Conservation (phyloP, 176 grass and related monocot genomes). For the Tuctoria greenei region DNA sequence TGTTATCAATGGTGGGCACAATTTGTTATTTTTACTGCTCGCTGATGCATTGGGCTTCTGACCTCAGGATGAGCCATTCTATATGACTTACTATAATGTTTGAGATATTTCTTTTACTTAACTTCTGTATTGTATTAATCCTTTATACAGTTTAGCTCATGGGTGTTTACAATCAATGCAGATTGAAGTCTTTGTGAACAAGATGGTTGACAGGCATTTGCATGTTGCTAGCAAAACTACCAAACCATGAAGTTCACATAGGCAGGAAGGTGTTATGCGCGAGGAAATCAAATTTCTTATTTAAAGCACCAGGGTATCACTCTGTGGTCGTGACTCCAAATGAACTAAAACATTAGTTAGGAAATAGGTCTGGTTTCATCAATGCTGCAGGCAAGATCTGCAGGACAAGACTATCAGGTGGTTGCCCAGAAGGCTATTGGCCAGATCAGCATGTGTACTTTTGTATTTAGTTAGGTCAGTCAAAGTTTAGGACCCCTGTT, state of each 20-base stretch:
- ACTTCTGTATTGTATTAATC: conserved; percentile 19
- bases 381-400: conserved; percentile 25
- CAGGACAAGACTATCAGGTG: conserved; percentile 5
- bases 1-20: conserved; percentile 27
- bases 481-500: conserved; percentile 40
- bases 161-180: conserved; percentile 51
- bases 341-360: conserved; percentile 25
- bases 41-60: conserved; percentile 20
- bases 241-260: conserved; percentile 52
- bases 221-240: conserved; percentile 50
- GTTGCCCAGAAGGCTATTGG: conserved; percentile 25
- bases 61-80: background rate
- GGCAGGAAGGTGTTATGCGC: conserved; percentile 36
- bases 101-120: conserved; percentile 16
- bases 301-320: conserved; percentile 25
- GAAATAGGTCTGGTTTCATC: conserved; percentile 31
- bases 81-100: conserved; percentile 26
- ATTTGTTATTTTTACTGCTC: conserved; percentile 6
- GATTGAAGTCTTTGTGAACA: conserved; percentile 89
- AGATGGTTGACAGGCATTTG: conserved; percentile 88
- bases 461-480: conserved; percentile 29
- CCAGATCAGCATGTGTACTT: conserved; percentile 36
- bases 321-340: conserved; percentile 24
- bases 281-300: conserved; percentile 19
- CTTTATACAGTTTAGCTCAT: conserved; percentile 30